These are phyloP conservation scores for Elongisporangium undulatum DNA, from an alignment of 352 stramenopile genomes.

Conservation along the genomic window DNA sequence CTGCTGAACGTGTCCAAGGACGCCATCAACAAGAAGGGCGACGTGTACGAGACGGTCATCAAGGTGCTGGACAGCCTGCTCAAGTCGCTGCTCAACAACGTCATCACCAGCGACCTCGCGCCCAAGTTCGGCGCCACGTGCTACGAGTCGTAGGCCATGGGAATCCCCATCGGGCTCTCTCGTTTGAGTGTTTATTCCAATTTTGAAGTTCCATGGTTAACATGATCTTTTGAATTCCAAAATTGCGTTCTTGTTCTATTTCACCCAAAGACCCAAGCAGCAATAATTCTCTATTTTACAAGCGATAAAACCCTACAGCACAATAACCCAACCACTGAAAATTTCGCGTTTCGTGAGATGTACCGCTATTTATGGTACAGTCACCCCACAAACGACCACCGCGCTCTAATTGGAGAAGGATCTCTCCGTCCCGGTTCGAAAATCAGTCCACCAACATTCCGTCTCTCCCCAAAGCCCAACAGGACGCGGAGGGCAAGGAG, in stretches of 20 bases:
- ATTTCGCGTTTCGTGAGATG: too few species aligned
- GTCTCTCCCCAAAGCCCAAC: not conserved
- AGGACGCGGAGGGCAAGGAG: not conserved
- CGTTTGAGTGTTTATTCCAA: not conserved
- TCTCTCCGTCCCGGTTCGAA: not conserved
- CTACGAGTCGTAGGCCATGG: not conserved
- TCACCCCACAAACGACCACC: too few species aligned
- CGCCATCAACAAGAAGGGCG: conserved; percentile 62
- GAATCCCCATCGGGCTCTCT: not conserved
- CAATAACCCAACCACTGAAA: not conserved
- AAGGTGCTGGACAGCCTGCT: conserved; percentile 26
- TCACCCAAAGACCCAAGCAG: not conserved
- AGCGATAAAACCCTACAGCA: not conserved
- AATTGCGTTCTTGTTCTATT: too few species aligned
- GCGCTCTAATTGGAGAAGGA: not conserved
- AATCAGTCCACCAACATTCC: not conserved
- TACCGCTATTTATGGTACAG: too few species aligned
- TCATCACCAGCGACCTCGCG: conserved; percentile 31
- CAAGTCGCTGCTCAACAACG: conserved; percentile 47
- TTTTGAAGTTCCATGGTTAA: not conserved
- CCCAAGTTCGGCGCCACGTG: conserved; percentile 42
- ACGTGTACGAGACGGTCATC: conserved; percentile 46
- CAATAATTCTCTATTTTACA: too few species aligned
- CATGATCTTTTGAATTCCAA: not conserved
- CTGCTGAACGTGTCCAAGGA: conserved; percentile 43